Evolutionary conservation across 2,329 filamentous ascomycete genomes (phyloP).

Genomic region (Chalaropsis ovoidea): DNA sequence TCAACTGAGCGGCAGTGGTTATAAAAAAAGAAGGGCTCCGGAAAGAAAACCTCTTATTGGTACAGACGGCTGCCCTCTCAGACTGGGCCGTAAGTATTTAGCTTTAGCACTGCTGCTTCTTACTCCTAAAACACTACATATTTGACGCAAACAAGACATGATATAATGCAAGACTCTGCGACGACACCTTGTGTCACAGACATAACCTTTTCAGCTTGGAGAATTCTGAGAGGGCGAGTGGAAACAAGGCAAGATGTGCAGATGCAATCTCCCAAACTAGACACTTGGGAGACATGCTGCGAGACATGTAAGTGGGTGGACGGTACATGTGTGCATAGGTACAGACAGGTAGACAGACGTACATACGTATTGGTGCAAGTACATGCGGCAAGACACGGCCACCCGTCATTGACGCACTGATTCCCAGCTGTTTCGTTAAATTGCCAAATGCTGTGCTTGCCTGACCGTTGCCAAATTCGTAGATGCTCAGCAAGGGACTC

Average conservation of each 20-base stretch:
- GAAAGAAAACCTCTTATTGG: too few relatives aligned
- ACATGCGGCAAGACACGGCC: too few relatives aligned
- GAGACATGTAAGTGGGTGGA: background rate
- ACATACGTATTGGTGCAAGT: too few relatives aligned
- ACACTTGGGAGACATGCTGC: background rate
- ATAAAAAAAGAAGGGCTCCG: too few relatives aligned
- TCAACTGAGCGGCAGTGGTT: too few relatives aligned
- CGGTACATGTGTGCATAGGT: too few relatives aligned
- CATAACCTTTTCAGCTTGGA: constrained; percentile 1
- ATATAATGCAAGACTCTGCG: background rate
- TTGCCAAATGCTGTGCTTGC: background rate
- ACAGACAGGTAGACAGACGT: background rate
- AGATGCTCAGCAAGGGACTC: background rate
- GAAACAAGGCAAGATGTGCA: background rate
- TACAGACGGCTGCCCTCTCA: too few relatives aligned
- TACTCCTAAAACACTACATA: background rate
- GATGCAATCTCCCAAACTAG: background rate
- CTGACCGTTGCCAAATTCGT: background rate
- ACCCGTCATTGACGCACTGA: too few relatives aligned
- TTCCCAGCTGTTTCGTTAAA: too few relatives aligned
- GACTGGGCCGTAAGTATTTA: background rate
- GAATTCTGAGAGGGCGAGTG: background rate
- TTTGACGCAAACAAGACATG: background rate
- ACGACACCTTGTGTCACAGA: background rate
- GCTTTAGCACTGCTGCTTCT: too few relatives aligned